Base-by-base conservation (phyloP, 2,329 filamentous ascomycete species). In the Alternaria dauci region DNA sequence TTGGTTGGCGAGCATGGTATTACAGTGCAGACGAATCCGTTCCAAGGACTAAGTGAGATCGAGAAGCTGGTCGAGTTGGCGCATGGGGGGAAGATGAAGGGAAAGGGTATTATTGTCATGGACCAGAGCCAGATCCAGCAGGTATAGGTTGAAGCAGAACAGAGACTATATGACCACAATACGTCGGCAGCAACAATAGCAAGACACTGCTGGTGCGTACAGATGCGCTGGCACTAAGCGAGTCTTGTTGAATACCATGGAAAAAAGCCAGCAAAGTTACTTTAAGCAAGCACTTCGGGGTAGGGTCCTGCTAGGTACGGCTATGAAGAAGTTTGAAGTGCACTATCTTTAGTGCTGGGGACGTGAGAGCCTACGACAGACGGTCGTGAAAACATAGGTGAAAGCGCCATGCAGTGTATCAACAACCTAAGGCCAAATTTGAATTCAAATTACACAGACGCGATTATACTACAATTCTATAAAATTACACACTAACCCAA, bases 401-500 rank as follows among this genome's bases (percentile, higher is more conserved):
- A 14, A 11, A 30, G 9, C 14, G 2, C 6, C 32, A 50, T 36
- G 5, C 2, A 1, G 3, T 26, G 5, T 12, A 38, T 3, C 2
- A 50, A 20, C 32, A n/a, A 36, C 1, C 3, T 14, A 50, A 50
- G 36, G n/a, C 32, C 30, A 50, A 50, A 23, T 38, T 16, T n/a
- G 3, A n/a, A 2, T 38, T 50, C 46, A 50, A 36, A 50, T 50
- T 50, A 50, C 32, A 50, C 18, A 26, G 36, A 36, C 46, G 46
- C 32, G 9, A 56, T 44, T 59, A 59, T 43, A 39, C 25, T 48
- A 53, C 52, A 55, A 46, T 30, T 25, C 44, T 23, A 32, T 20
- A 23, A 28, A 52, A 30, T 30, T 25, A 18, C 28, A 3, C 26
- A 34, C 20, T 20, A 61, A 36, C 54, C 54, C 71, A 78, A 71